Base-by-base conservation (phyloP, 257 asterid species). In the Avicennia marina region DNA sequence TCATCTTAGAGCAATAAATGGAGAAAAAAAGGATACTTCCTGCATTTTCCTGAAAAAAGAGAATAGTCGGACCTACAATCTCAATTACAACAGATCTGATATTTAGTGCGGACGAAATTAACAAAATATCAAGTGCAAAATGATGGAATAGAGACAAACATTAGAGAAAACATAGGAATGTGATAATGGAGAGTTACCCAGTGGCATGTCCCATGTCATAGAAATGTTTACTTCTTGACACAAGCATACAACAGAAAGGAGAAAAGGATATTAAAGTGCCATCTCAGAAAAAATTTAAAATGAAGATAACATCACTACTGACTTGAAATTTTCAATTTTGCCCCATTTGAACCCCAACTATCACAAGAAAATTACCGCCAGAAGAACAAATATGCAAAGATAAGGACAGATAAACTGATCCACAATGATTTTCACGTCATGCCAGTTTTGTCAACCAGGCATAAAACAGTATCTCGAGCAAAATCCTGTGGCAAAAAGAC, bases 11-110 rank as follows among this genome's bases (percentile, higher is more conserved):
- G 36, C 31, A 22, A 46, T 56, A 61, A 29, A 48, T 26, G 25
- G 50, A 67, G 29, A 42, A 33, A 13, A 69, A 52, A 85, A 78
- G 86, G 97, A 89, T 89, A 89, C 99, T 93, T 78, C 99, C 99
- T 8, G 99, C 99, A 79, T 93, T 93, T 89, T 93, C 99, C 75
- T 93, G 99, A 78, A 93, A 93, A 75, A 93, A 93, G 42, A 93
- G 85, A 65, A 93, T 75, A 27, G 99, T 93, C 44, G 94, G 99
- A 44, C 99, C 99, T 93, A 95, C 79, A 73, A 70, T 55, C 61
- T 53, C 58, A 49, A 49, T 22, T 2, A 19, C 13, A 31, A 7
- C 51, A 61, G 11, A 12, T 25, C n/a, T 11, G 10, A 26, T 22
- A 3, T 56, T 40, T 19, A 24, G n/a, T n/a, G 12, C 13, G 4